These are phyloP conservation scores for Claviceps cyperi DNA, from an alignment of 2,329 filamentous ascomycete genomes.

Conservation along the genomic window DNA sequence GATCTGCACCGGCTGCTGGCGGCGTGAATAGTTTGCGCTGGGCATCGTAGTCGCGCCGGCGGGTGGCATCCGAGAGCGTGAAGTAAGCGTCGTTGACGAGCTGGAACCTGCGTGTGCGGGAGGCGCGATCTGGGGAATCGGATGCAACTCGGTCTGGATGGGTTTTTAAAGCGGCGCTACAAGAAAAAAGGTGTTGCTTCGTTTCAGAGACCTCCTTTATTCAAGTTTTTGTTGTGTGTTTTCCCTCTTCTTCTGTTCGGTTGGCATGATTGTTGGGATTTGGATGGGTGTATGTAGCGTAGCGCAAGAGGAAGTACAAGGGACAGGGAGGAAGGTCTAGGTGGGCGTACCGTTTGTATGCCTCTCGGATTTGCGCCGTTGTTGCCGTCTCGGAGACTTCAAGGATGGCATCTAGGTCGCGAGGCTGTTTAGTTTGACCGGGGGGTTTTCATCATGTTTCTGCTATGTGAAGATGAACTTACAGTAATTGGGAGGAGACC, in stretches of 20 bases:
- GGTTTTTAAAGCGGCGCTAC: constrained; percentile 72
- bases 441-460: no score
- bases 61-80: constrained; percentile 64
- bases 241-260: not conserved
- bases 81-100: constrained; percentile 89
- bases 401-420: constrained; percentile 51
- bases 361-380: constrained; percentile 74
- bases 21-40: constrained; percentile 29
- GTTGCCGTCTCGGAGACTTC: constrained; percentile 60
- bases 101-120: constrained; percentile 79
- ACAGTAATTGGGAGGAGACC: constrained; percentile 45
- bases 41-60: constrained; percentile 73
- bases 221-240: not conserved
- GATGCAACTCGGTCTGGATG: constrained; percentile 82
- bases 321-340: no score
- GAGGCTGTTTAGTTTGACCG: not conserved
- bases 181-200: not conserved
- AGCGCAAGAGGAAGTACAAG: not conserved
- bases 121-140: constrained; percentile 67
- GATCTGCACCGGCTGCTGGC: constrained; percentile 17
- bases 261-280: no score
- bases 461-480: constrained; percentile 11
- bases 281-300: not conserved
- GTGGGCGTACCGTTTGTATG: constrained; percentile 65
- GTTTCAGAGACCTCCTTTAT: not conserved